These are phyloP conservation scores for Colletotrichum abscissum DNA, from an alignment of 2,329 filamentous ascomycete species.

Conservation along the genomic window DNA sequence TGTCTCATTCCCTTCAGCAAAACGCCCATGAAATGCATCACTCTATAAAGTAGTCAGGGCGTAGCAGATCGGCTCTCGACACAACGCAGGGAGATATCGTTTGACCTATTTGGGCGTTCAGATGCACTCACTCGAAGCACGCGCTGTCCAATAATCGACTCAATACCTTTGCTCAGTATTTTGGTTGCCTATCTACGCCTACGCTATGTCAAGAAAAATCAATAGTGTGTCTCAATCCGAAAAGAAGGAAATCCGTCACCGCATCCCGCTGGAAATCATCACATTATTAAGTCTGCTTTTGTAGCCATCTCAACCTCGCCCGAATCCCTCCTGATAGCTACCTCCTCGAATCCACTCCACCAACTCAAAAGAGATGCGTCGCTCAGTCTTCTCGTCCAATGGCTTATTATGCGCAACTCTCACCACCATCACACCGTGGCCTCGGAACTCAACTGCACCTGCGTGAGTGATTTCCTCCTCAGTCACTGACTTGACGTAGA, in stretches of 20 bases:
- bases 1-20: conserved; percentile 1
- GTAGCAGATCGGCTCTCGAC: neutral
- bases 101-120: neutral
- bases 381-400: conserved; percentile 76
- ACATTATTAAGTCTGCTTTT: conserved; percentile 9
- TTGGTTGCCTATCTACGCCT: conserved; percentile 30
- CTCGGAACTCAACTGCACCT: conserved; percentile 68
- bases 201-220: conserved; percentile 26
- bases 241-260: neutral
- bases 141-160: neutral
- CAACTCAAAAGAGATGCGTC: conserved; percentile 87
- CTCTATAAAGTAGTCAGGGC: neutral
- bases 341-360: conserved; percentile 78
- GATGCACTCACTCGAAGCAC: neutral
- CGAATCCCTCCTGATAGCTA: conserved; percentile 49
- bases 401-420: conserved; percentile 54
- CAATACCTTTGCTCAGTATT: neutral
- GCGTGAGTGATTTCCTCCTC: conserved; percentile 48
- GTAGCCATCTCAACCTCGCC: conserved; percentile 5
- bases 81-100: neutral
- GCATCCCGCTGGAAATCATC: neutral
- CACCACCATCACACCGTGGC: conserved; percentile 66
- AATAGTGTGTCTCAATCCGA: neutral
- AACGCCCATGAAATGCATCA: neutral
- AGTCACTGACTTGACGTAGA: conserved; percentile 67